Conservation (phyloP, 805 yeast species). For the Metschnikowia borealis region DNA sequence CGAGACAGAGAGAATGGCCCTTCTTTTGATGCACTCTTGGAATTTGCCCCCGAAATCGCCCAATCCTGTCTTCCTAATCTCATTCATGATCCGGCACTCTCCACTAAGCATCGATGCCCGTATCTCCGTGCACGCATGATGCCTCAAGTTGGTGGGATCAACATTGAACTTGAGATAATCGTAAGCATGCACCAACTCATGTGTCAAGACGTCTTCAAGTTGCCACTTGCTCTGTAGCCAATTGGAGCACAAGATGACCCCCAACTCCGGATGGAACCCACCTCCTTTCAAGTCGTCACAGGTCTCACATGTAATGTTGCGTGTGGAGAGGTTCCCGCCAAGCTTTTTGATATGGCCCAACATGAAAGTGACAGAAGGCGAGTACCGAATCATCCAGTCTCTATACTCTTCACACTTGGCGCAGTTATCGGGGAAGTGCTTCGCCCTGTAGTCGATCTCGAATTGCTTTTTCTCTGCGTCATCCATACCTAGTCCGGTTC, state of each 20-base stretch:
- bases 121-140: conserved; percentile 96
- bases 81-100: conserved; percentile 88
- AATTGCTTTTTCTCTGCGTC: conserved; percentile 50
- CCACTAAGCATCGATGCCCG: conserved; percentile 92
- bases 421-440: conserved; percentile 52
- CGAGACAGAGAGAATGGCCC: conserved; percentile 79
- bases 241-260: conserved; percentile 84
- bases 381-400: conserved; percentile 74
- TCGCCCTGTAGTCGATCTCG: conserved; percentile 51
- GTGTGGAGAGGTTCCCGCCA: conserved; percentile 44
- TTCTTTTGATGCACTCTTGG: conserved; percentile 84
- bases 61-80: conserved; percentile 56
- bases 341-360: conserved; percentile 72
- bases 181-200: conserved; percentile 90
- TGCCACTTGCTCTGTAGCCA: conserved; percentile 71
- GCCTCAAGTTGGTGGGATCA: conserved; percentile 78
- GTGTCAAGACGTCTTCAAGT: conserved; percentile 86
- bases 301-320: conserved; percentile 68
- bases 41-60: conserved; percentile 70
- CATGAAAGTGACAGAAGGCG: conserved; percentile 88
- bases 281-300: conserved; percentile 85
- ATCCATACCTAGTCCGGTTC: conserved; percentile 63
- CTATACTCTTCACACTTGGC: conserved; percentile 65
- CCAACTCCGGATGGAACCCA: conserved; percentile 88
- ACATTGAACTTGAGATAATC: conserved; percentile 86